phyloP scores from a whole-genome alignment of 2,329 filamentous ascomycete species.

The Kalaharituber pfeilii region DNA sequence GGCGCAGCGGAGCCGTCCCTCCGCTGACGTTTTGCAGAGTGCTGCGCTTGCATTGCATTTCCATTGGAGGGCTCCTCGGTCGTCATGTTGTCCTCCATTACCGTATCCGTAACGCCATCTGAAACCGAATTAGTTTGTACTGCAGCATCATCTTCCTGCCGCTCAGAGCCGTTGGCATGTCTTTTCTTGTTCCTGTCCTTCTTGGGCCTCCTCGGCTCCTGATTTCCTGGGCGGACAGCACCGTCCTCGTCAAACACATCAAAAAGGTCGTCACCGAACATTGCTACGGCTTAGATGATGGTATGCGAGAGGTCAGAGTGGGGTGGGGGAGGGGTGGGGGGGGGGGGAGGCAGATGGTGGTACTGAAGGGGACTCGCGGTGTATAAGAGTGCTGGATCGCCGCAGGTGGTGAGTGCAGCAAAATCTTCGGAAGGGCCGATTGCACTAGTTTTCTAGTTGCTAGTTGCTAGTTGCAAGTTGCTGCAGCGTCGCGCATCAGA shows the following conservation, averaged over 20 bases:
- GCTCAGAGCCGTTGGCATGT: slow-evolving; percentile 64
- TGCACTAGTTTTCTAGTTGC: no score
- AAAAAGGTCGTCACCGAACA: slow-evolving; percentile 44
- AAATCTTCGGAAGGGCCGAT: no score
- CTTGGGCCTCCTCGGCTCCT: slow-evolving; percentile 31
- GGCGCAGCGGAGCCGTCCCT: slow-evolving; percentile 51
- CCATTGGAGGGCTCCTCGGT: slow-evolving; percentile 27
- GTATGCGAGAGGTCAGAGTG: no score
- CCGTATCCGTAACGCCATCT: slow-evolving; percentile 25
- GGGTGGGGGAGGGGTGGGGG: slow-evolving; percentile 4
- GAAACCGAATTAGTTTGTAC: slow-evolving; percentile 24
- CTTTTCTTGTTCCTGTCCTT: slow-evolving; percentile 64
- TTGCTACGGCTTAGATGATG: slow-evolving; percentile 28
- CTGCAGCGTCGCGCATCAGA: neutral
- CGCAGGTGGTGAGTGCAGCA: no score
- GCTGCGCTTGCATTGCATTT: slow-evolving; percentile 26
- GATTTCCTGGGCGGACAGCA: slow-evolving; percentile 23
- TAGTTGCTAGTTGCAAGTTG: no score
- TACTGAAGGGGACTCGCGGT: no score
- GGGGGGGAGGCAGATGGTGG: neutral
- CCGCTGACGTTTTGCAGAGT: slow-evolving; percentile 31
- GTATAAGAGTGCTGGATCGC: no score
- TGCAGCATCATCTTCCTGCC: slow-evolving; percentile 32
- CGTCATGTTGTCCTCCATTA: slow-evolving; percentile 26
- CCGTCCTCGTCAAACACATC: slow-evolving; percentile 59